Percentiles rank a stretch among this genome's conserved stretches.
Conservation (phyloP, 2,329 filamentous ascomycete genomes). For the Fusarium sterilihyphosum region DNA sequence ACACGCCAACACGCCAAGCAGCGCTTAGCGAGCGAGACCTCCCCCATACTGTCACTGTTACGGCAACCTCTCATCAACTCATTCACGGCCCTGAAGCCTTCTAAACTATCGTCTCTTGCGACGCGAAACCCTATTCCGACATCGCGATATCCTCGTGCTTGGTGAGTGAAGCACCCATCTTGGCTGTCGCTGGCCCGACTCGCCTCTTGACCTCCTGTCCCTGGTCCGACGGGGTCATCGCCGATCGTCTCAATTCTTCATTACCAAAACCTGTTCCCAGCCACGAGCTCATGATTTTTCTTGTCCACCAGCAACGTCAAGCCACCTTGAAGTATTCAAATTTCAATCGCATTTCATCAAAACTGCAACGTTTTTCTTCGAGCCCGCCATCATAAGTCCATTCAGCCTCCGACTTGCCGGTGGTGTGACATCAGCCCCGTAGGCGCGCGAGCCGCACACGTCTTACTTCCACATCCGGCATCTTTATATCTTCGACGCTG, state of each 20-base stretch:
- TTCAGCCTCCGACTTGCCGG: constrained; percentile 9
- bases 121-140: constrained; percentile 36
- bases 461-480: constrained; percentile 32
- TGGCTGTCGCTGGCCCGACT: constrained; percentile 31
- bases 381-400: constrained; percentile 4
- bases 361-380: not conserved
- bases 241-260: constrained; percentile 28
- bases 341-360: constrained; percentile 16
- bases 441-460: constrained; percentile 38
- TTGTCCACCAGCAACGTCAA: constrained; percentile 26
- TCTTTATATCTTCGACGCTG: constrained; percentile 29
- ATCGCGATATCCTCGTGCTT: constrained; percentile 41
- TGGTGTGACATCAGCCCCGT: constrained; percentile 35
- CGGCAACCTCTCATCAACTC: constrained; percentile 45
- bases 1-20: constrained; percentile 47
- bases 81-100: constrained; percentile 34
- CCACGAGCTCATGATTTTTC: constrained; percentile 39
- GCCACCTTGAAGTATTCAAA: constrained; percentile 18
- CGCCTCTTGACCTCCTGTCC: constrained; percentile 17
- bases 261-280: constrained; percentile 35
- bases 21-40: constrained; percentile 49
- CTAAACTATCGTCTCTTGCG: constrained; percentile 38
- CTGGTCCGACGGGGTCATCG: constrained; percentile 20
- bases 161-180: constrained; percentile 38
- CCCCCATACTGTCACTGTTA: constrained; percentile 41